Evolutionary conservation across 192 early-diverging fungal genomes (phyloP), one percentile per base, ranked within the genome.

Genomic region (Coemansia umbellata): DNA sequence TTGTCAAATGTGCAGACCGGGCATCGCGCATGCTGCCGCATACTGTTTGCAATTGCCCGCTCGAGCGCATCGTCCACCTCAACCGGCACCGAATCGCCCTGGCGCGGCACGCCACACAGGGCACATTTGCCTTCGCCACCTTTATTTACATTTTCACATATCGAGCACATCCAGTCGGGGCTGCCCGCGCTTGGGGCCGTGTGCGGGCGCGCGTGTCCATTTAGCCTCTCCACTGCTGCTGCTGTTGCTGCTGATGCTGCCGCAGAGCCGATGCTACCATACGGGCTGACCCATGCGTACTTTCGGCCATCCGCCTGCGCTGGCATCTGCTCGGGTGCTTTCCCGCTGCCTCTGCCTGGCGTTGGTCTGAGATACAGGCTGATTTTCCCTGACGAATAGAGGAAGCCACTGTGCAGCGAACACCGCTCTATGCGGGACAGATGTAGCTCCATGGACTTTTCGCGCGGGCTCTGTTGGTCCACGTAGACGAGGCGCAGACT

Each of bases 1-100:
- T 97, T 97, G 35, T 89, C 72, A 58, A 94, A 97, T 15, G 94
- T 97, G 57, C 94, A 97, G 1, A 68, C 65, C 5, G 84, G 80
- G 57, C 94, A 97, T 7, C 70, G 55, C n/a, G 58, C 32, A 11
- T 35, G 14, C 43, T 55, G 55, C 41, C 63, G 45, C 19, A 19
- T 37, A 21, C 37, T 28, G 14, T 22, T 48, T 30, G 27, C 32
- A 13, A 42, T 10, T 4, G 41, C 41, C 41, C 21, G 1, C 21
- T 42, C 41, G 4, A 42, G 41, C 41, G 21, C 41, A 11, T 18
- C 24, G 21, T 42, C 21, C 4, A 4, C 21, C 0, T 42, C 41
- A 23, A 18, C 21, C 6, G 21, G 21, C 11, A 28, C 8, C 31
- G 49, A 36, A 27, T 48, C 35, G 15, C 24, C 60, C 32, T 60